Evolutionary conservation across 495 filamentous ascomycete species (phyloP), one percentile per base, ranked within the genome.

Genomic region (Penicillium fimorum): DNA sequence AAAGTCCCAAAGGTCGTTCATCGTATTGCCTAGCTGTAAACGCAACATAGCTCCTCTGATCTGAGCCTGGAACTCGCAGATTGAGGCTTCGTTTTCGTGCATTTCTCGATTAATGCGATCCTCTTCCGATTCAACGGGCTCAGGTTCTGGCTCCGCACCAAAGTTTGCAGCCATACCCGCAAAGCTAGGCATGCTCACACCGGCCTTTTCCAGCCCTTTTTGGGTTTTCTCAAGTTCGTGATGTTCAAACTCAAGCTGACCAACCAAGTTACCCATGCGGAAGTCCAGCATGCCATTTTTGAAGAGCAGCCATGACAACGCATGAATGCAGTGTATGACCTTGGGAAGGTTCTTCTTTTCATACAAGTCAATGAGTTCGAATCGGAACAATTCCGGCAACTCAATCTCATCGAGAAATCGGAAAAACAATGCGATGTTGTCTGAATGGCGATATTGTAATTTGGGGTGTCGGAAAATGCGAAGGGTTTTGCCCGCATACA

Each of bases 341-440:
- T 96, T 99, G 0, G 95, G 95, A 6, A 97, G 92, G 64, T 99
- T 99, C 72, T 99, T 99, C 77, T 97, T 99, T 70, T 99, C 96
- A 76, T 99, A 99, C 33, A 99, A 74, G 67, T 99, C 95, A 37
- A 96, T 96, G 9, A 97, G 81, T 71, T 99, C 95, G 72, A 99
- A 99, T 58, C 92, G 84, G 70, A 99, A 99, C n/a, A 99, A 82
- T 55, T 99, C 95, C 1, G 95, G 95, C 9, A 99, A 75, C 62
- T 96, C 89, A n/a, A 96, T 82, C 57, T 97, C 89, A 62, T 91
- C 89, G 0, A 99, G 80, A 60, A 93, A 96, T 45, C 86, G 83
- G 74, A 97, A 97, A 71, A 99, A 97, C 15, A 88, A 73, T 29
- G 91, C 92, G 49, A 96, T 95, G 63, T 99, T 99, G 74, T 99